These are phyloP conservation scores for Cupressus sempervirens DNA, from an alignment of 75 land plant species.

Conservation along the genomic window DNA sequence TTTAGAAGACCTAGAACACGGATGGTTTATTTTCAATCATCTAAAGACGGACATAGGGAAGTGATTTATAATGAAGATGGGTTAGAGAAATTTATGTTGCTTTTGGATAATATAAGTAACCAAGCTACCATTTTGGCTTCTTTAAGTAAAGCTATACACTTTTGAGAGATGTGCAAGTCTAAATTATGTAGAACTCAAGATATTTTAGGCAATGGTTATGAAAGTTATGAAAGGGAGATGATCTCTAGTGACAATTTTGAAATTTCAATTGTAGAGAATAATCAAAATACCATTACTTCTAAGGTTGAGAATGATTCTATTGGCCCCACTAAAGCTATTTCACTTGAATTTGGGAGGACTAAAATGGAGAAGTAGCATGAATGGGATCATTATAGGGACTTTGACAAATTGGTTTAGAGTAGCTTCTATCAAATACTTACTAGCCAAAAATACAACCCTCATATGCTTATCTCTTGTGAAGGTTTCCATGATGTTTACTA, in stretches of 20 bases:
- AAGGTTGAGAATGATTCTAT: conserved; percentile 12
- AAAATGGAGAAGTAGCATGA: conserved; percentile 31
- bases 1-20: conserved; percentile 62
- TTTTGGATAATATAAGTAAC: conserved; percentile 48
- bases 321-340: conserved; percentile 18
- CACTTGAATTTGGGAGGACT: conserved; percentile 22
- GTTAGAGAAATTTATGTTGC: conserved; percentile 49
- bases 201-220: conserved; percentile 7
- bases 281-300: not conserved
- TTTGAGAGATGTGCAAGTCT: conserved; percentile 29
- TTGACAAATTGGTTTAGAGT: conserved; percentile 62
- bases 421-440: conserved; percentile 39
- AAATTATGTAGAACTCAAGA: not conserved
- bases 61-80: conserved; percentile 88
- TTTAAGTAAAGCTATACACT: conserved; percentile 32
- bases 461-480: conserved; percentile 47
- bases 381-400: conserved; percentile 37
- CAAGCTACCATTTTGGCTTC: conserved; percentile 55
- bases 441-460: conserved; percentile 37
- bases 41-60: conserved; percentile 89
- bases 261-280: conserved; percentile 53
- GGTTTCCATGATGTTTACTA: conserved; percentile 64
- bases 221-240: conserved; percentile 25
- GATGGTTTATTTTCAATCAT: conserved; percentile 88
- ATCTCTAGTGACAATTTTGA: conserved; percentile 39